These are phyloP conservation scores for Epichloe amarillans DNA, from an alignment of 2,329 filamentous ascomycete species.

Conservation along the genomic window DNA sequence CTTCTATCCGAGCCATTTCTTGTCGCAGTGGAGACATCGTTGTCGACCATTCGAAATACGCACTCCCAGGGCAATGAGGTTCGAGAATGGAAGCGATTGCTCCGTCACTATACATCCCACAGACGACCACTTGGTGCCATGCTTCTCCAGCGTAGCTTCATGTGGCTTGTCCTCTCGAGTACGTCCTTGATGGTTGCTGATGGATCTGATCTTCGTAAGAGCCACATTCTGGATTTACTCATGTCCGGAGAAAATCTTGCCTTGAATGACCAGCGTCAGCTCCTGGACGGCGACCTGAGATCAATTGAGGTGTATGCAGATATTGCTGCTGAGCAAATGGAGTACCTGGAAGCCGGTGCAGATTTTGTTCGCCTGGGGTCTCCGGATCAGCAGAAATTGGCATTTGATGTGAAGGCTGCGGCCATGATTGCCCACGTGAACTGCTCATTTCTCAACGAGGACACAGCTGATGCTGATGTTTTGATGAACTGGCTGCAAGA, in stretches of 20 bases:
- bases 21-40: slow-evolving; percentile 73
- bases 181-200: slow-evolving; percentile 61
- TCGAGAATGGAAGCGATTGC: slow-evolving; percentile 78
- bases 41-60: slow-evolving; percentile 79
- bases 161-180: slow-evolving; percentile 67
- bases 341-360: slow-evolving; percentile 72
- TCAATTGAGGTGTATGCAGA: slow-evolving; percentile 53
- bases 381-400: slow-evolving; percentile 72
- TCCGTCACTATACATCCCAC: slow-evolving; percentile 67
- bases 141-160: slow-evolving; percentile 79
- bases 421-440: slow-evolving; percentile 75
- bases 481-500: slow-evolving; percentile 80
- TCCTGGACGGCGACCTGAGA: slow-evolving; percentile 37
- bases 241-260: slow-evolving; percentile 42
- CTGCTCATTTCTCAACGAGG: slow-evolving; percentile 70
- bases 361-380: slow-evolving; percentile 78
- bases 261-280: slow-evolving; percentile 18
- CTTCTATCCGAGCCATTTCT: slow-evolving; percentile 77
- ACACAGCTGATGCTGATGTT: slow-evolving; percentile 63
- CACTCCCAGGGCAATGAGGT: slow-evolving; percentile 50
- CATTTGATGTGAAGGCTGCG: slow-evolving; percentile 73
- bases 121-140: slow-evolving; percentile 80
- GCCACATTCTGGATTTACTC: slow-evolving; percentile 61
- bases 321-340: slow-evolving; percentile 71
- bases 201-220: slow-evolving; percentile 41